Conservation (phyloP, 2,329 filamentous ascomycete species). For the Diaporthe sp. region DNA sequence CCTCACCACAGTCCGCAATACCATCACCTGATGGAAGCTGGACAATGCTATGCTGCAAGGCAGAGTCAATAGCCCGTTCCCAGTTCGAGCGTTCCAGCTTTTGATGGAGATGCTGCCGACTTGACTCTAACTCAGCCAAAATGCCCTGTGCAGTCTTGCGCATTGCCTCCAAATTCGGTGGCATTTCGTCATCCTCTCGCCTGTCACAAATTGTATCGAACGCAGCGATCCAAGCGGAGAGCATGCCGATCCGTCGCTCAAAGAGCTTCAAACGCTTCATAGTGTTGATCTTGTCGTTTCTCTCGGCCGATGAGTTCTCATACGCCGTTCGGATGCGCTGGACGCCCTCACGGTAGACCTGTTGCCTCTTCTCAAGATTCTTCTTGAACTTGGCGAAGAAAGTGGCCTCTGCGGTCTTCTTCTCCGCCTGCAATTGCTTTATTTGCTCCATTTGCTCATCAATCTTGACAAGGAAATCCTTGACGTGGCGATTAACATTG, state of each 20-base stretch:
- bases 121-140: slow-evolving; percentile 88
- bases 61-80: slow-evolving; percentile 89
- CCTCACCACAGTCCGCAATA: slow-evolving; percentile 74
- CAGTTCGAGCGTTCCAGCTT: slow-evolving; percentile 84
- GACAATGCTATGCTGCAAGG: slow-evolving; percentile 84
- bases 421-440: slow-evolving; percentile 92
- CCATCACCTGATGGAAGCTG: slow-evolving; percentile 82
- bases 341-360: slow-evolving; percentile 81
- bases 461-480: slow-evolving; percentile 99
- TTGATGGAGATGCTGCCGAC: slow-evolving; percentile 91
- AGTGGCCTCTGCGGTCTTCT: slow-evolving; percentile 86
- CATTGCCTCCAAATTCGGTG: slow-evolving; percentile 78
- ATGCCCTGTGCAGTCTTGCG: slow-evolving; percentile 92
- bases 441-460: slow-evolving; percentile 98
- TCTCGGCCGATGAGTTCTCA: slow-evolving; percentile 81
- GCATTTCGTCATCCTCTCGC: slow-evolving; percentile 77
- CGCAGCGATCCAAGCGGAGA: slow-evolving; percentile 93
- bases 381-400: slow-evolving; percentile 93
- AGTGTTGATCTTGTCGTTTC: slow-evolving; percentile 81
- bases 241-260: slow-evolving; percentile 84
- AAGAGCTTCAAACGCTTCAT: slow-evolving; percentile 88
- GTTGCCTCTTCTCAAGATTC: slow-evolving; percentile 86
- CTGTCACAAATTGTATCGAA: slow-evolving; percentile 87
- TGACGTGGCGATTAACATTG: slow-evolving; percentile 98
- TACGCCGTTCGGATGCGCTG: slow-evolving; percentile 85